Percentiles rank a stretch among this genome's conserved stretches.
Evolutionary conservation across 2,329 filamentous ascomycete species (phyloP).

Genomic region (Alternaria burnsii): DNA sequence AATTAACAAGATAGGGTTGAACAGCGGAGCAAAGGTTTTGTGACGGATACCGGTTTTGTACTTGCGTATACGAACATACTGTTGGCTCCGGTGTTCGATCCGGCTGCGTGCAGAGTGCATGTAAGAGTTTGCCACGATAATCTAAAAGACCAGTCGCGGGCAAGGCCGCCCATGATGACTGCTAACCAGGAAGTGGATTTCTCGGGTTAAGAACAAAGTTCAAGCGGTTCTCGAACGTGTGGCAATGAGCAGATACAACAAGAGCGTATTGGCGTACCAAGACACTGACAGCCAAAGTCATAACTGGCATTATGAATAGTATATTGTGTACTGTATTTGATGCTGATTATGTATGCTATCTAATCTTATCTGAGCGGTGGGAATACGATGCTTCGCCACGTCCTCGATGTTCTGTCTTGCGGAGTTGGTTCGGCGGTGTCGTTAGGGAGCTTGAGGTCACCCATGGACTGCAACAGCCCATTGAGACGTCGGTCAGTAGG

Average conservation of each 20-base stretch:
- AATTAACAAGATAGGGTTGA: background rate
- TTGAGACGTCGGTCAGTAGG: too few relatives aligned
- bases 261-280: background rate
- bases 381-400: constrained; percentile 8
- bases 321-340: background rate
- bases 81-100: background rate
- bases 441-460: background rate
- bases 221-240: background rate
- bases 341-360: background rate
- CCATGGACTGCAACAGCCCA: too few relatives aligned
- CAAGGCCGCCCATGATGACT: background rate
- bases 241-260: background rate
- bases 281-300: background rate
- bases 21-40: background rate
- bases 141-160: background rate
- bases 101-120: background rate
- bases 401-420: background rate
- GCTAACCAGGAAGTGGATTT: background rate
- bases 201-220: background rate
- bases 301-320: background rate
- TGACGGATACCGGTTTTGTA: background rate
- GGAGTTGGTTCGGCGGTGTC: background rate
- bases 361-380: background rate
- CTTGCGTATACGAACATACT: background rate
- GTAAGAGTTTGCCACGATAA: background rate